Percentiles rank a stretch among this genome's conserved stretches.
Conservation (phyloP, 139 green algal genomes). For the Chlorella sorokiniana region DNA sequence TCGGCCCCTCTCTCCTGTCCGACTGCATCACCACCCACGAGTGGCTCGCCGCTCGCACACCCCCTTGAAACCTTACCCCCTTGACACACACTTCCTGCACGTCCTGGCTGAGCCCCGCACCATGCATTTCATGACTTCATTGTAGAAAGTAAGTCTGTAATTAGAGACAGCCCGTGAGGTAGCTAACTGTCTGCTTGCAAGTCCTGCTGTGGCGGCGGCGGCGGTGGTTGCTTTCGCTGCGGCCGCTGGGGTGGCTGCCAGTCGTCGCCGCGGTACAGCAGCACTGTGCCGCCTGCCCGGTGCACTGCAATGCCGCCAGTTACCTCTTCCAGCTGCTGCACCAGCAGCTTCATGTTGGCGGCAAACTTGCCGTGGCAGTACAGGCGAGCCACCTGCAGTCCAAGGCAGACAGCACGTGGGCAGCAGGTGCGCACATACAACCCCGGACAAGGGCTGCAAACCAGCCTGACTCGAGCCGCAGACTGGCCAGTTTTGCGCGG, state of each 20-base stretch:
- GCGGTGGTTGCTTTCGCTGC: background rate
- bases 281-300: conserved; percentile 35
- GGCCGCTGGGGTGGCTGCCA: background rate
- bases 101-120: too few relatives aligned
- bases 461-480: too few relatives aligned
- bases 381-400: conserved; percentile 37
- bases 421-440: background rate
- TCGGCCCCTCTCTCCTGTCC: too few relatives aligned
- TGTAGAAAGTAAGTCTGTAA: too few relatives aligned
- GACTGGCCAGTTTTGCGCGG: too few relatives aligned
- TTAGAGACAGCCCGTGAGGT: too few relatives aligned
- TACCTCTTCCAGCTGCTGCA: conserved; percentile 25
- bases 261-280: conserved; percentile 31
- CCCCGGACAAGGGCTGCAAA: too few relatives aligned
- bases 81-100: too few relatives aligned
- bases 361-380: conserved; percentile 42
- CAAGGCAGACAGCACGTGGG: background rate
- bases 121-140: too few relatives aligned
- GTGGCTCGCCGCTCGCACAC: too few relatives aligned
- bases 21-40: too few relatives aligned
- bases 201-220: background rate
- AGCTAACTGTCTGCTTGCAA: background rate
- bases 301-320: conserved; percentile 41
- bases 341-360: conserved; percentile 44
- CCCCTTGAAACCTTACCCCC: too few relatives aligned